Conservation (phyloP, 2,329 filamentous ascomycete genomes). For the Pseudogymnoascus sp. region DNA sequence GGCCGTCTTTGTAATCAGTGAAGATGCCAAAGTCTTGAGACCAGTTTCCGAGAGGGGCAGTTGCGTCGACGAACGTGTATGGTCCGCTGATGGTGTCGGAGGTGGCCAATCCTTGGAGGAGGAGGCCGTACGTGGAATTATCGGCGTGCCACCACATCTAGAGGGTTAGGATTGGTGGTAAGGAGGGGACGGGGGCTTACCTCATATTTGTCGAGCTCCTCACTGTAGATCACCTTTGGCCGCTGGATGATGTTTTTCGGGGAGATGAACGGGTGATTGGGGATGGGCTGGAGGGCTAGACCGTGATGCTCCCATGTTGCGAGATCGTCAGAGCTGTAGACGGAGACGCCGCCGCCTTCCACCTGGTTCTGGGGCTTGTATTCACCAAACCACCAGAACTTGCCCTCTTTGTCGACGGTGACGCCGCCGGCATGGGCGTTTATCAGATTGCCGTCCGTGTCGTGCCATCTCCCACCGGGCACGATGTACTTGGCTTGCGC, state of each 20-base stretch:
- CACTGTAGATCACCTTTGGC: constrained; percentile 54
- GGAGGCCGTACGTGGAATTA: constrained; percentile 47
- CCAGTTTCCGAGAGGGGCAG: constrained; percentile 52
- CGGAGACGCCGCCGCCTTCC: constrained; percentile 53
- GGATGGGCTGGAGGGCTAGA: constrained; percentile 47
- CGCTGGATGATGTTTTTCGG: constrained; percentile 52
- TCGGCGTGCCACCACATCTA: constrained; percentile 58
- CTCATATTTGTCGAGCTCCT: constrained; percentile 48
- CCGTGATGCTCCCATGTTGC: constrained; percentile 53
- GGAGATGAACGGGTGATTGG: constrained; percentile 48
- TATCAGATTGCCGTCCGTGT: constrained; percentile 52
- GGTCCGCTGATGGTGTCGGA: constrained; percentile 40
- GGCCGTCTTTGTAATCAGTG: constrained; percentile 51
- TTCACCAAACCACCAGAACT: constrained; percentile 56
- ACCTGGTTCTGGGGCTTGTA: constrained; percentile 51
- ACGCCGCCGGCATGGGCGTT: constrained; percentile 56
- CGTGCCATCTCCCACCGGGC: constrained; percentile 53
- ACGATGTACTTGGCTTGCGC: constrained; percentile 48
- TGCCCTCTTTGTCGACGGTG: constrained; percentile 44
- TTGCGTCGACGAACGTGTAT: constrained; percentile 39
- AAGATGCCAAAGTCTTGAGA: constrained; percentile 56
- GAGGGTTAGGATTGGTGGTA: neutral
- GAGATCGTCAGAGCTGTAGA: constrained; percentile 54
- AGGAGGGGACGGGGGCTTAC: constrained; percentile 29
- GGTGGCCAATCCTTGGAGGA: constrained; percentile 50